Base-by-base conservation (phyloP, 768 basidiomycete genomes). In the Leccinum uliginosum region DNA sequence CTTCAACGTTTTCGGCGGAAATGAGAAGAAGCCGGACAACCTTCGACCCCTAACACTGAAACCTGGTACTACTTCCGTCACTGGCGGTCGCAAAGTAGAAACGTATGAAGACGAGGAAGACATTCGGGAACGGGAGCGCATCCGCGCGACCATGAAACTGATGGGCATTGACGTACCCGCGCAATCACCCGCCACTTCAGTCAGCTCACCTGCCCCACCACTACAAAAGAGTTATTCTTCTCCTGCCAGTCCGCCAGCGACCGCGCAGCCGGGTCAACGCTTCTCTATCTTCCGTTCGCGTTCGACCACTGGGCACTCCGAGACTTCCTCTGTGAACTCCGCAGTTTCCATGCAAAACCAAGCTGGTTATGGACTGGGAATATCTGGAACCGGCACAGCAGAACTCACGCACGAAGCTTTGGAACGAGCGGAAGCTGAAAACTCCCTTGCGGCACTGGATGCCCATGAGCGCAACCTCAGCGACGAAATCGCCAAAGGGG, bases 31-130 rank as follows among this genome's bases (percentile, higher is more conserved):
- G 65, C 65, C 80, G 0, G 85, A 86, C 48, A 73, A 65, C 62
- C 73, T 90, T 50, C 86, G 88, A 17, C 87, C 86, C 9, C 72
- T 93, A 35, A 91, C 89, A 4, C 76, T 93, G 45, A 87, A 84
- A 66, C 81, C 89, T 26, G 87, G 86, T 29, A 66, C 80, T 44
- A 69, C 69, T 51, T 66, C 84, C 6, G 76, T 85, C 30, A 81
- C 81, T 2, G 74, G 80, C 57, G 90, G 83, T 26, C 81, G 91
- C 51, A 93, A 94, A 71, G 73, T 95, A 35, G 92, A 95, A 57
- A 92, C 86, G 1, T 76, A 81, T 40, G 95, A 98, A 71, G 95
- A 98, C 65, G 96, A 98, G 57, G 93, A 98, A 59, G 94, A 97
- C 67, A 79, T 83, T 38, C 81, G 80, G 59, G 93, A 96, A 72